A percentile compares a stretch with the other conserved stretches of the same genome.
phyloP scores from a whole-genome alignment of 2,329 filamentous ascomycete species.

The Cytospora piceae region DNA sequence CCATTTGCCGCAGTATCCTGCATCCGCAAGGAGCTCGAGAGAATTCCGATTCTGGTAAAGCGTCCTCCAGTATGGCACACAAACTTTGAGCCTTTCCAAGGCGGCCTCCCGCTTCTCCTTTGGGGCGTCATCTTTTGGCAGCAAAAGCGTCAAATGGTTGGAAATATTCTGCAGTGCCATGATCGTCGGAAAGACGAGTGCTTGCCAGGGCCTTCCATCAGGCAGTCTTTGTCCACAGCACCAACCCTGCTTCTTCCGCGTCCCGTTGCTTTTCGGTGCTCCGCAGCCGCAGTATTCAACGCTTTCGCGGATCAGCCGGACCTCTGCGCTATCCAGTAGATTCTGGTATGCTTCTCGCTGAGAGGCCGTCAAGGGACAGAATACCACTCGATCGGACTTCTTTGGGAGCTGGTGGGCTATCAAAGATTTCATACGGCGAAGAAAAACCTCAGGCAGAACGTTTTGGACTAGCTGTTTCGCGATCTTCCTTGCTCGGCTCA shows the following conservation, averaged over 20 bases:
- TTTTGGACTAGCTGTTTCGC: constrained; percentile 86
- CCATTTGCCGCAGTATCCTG: constrained; percentile 97
- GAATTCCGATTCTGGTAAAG: constrained; percentile 77
- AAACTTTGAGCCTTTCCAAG: constrained; percentile 71
- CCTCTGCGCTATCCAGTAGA: constrained; percentile 73
- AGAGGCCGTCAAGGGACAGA: constrained; percentile 83
- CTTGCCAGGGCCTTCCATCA: constrained; percentile 70
- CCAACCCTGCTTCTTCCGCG: constrained; percentile 71
- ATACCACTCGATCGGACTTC: constrained; percentile 92
- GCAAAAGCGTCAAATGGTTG: constrained; percentile 88
- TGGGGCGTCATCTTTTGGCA: constrained; percentile 63
- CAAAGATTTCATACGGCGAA: constrained; percentile 88
- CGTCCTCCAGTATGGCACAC: constrained; percentile 75
- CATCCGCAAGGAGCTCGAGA: constrained; percentile 79
- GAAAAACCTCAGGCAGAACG: constrained; percentile 85
- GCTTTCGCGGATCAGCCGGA: constrained; percentile 69
- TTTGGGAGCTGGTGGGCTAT: constrained; percentile 92
- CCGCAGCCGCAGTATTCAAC: constrained; percentile 71
- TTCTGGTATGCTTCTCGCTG: constrained; percentile 84
- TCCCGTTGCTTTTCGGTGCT: constrained; percentile 45
- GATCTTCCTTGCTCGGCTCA: constrained; percentile 79
- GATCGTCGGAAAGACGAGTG: constrained; percentile 83
- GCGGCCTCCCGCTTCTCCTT: constrained; percentile 79
- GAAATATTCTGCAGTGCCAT: constrained; percentile 82
- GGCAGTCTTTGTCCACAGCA: constrained; percentile 71